Conservation (phyloP, 495 filamentous ascomycete species). For the Articulospora tetracladia region DNA sequence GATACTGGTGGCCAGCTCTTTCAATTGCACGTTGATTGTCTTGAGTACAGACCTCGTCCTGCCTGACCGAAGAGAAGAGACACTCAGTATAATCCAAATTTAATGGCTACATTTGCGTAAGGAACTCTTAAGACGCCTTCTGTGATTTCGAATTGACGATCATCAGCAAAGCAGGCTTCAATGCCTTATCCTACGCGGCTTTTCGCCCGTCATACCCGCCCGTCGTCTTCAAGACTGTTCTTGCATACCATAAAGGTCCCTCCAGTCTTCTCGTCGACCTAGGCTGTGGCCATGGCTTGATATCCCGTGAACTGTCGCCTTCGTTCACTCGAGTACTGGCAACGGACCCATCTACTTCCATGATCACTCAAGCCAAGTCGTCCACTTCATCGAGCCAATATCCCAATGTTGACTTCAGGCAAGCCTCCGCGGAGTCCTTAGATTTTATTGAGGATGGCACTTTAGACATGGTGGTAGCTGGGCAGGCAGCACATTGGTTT, state of each 20-base stretch:
- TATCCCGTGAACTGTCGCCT: conserved; percentile 48
- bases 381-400: conserved; percentile 22
- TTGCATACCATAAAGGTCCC: conserved; percentile 47
- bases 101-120: conserved; percentile 47
- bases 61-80: too few relatives aligned
- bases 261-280: conserved; percentile 49
- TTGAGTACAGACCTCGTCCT: too few relatives aligned
- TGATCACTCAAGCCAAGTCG: conserved; percentile 50
- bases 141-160: conserved; percentile 2
- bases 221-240: conserved; percentile 47
- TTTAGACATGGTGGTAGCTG: conserved; percentile 55
- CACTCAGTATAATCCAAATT: too few relatives aligned
- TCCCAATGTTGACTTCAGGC: conserved; percentile 41
- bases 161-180: conserved; percentile 45
- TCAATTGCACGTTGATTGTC: too few relatives aligned
- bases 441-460: conserved; percentile 39
- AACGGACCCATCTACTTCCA: conserved; percentile 54
- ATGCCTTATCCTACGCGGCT: conserved; percentile 52
- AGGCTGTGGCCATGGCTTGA: conserved; percentile 56
- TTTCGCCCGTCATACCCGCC: conserved; percentile 62
- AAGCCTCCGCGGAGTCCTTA: conserved; percentile 47
- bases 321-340: conserved; percentile 46
- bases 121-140: conserved; percentile 18
- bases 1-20: too few relatives aligned
- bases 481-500: conserved; percentile 66